These are phyloP conservation scores for Ogataea pini DNA, from an alignment of 805 yeast genomes.

Conservation along the genomic window DNA sequence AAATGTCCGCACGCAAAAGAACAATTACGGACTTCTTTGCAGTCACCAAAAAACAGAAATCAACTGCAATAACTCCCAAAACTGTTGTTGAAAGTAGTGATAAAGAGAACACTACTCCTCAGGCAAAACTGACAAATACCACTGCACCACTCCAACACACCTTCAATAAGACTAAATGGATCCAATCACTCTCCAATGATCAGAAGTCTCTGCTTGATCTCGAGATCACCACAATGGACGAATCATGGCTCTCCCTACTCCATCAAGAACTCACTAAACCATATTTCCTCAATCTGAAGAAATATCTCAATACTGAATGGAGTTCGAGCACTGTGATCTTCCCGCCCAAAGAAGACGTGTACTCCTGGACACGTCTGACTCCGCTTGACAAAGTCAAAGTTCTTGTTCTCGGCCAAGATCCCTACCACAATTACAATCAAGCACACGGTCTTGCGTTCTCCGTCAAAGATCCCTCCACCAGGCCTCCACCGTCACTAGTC, in stretches of 20 bases:
- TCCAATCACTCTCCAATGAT: conserved; percentile 47
- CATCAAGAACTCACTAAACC: conserved; percentile 78
- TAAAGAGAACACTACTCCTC: neutral
- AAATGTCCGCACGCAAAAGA: conserved; percentile 16
- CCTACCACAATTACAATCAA: conserved; percentile 88
- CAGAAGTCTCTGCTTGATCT: conserved; percentile 53
- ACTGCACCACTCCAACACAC: neutral
- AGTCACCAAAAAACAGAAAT: conserved; percentile 13
- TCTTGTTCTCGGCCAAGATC: conserved; percentile 91
- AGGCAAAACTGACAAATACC: too few species aligned
- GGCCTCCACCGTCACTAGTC: conserved; percentile 82
- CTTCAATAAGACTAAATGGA: conserved; percentile 58
- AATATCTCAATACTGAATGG: conserved; percentile 54
- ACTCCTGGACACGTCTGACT: conserved; percentile 89
- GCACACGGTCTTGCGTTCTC: conserved; percentile 97
- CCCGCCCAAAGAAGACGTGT: conserved; percentile 76
- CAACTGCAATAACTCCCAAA: neutral
- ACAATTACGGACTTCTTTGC: conserved; percentile 22
- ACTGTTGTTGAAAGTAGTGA: neutral
- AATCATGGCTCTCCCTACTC: conserved; percentile 74
- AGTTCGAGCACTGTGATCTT: conserved; percentile 50
- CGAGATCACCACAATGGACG: conserved; percentile 72
- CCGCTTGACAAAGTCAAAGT: conserved; percentile 75
- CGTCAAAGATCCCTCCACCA: conserved; percentile 75
- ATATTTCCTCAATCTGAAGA: conserved; percentile 74